Conservation (phyloP, 345 rosid species). For the Limnanthes douglasii region DNA sequence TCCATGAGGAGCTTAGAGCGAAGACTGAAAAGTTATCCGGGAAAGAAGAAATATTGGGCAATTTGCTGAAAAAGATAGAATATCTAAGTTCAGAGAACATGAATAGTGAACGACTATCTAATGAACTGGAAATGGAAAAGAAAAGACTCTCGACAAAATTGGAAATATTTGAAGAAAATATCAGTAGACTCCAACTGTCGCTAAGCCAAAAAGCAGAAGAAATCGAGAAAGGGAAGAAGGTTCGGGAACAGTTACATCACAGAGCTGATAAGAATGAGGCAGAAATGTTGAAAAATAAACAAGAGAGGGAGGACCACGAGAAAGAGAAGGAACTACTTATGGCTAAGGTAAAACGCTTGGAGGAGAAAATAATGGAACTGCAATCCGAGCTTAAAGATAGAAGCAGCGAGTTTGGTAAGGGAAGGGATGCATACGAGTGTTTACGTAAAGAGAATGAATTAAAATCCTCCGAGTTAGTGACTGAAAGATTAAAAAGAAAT, state of each 20-base stretch:
- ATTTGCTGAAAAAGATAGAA: constrained; percentile 21
- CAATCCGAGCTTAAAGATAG: constrained; percentile 14
- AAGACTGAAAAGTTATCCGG: constrained; percentile 16
- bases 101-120: constrained; percentile 16
- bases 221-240: constrained; percentile 20
- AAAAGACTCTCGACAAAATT: constrained; percentile 14
- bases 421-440: constrained; percentile 17
- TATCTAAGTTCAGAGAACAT: constrained; percentile 9
- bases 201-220: constrained; percentile 21
- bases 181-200: constrained; percentile 21
- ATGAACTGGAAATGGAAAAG: constrained; percentile 26
- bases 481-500: constrained; percentile 29
- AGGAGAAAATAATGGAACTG: constrained; percentile 23
- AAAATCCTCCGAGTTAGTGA: constrained; percentile 24
- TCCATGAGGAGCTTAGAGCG: constrained; percentile 21
- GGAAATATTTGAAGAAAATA: constrained; percentile 27
- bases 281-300: constrained; percentile 20
- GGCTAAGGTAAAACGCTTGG: constrained; percentile 22
- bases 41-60: constrained; percentile 17
- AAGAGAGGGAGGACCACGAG: constrained; percentile 20
- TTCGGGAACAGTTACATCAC: constrained; percentile 20
- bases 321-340: constrained; percentile 16
- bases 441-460: constrained; percentile 24
- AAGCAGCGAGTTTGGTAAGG: constrained; percentile 11
- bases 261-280: constrained; percentile 16